Conservation (phyloP, 164 flowering plant genomes). For the Stephania japonica region DNA sequence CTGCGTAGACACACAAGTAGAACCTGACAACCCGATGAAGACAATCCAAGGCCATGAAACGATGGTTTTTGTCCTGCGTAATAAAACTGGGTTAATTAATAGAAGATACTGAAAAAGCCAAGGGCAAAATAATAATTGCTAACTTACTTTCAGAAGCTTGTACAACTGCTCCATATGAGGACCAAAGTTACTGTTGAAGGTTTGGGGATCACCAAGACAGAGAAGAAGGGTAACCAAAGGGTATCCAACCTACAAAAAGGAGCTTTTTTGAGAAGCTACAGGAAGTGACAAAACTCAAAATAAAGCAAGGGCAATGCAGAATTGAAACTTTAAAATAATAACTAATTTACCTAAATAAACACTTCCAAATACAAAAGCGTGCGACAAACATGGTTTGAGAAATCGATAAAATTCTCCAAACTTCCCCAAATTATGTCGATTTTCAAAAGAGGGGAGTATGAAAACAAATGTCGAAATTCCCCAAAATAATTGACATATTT, state of each 20-base stretch:
- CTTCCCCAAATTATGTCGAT: no score
- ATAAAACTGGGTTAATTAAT: slow-evolving; percentile 7
- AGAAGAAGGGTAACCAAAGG: slow-evolving; percentile 97
- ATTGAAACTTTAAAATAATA: not conserved
- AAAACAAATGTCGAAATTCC: no score
- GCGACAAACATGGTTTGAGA: not conserved
- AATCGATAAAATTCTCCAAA: no score
- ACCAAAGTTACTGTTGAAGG: slow-evolving; percentile 72
- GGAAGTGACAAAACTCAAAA: not conserved
- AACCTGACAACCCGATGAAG: slow-evolving; percentile 93
- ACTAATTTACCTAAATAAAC: not conserved
- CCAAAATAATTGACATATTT: no score
- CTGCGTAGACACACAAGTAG: slow-evolving; percentile 84
- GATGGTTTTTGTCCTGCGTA: slow-evolving; percentile 92
- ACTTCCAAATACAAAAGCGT: not conserved
- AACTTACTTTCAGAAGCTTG: slow-evolving; percentile 87
- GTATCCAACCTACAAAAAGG: slow-evolving; percentile 72
- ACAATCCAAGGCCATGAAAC: slow-evolving; percentile 97
- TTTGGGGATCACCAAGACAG: slow-evolving; percentile 93
- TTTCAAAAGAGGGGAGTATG: no score
- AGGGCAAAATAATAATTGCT: not conserved
- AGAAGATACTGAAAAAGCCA: slow-evolving; percentile 1
- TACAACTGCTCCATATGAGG: slow-evolving; percentile 93
- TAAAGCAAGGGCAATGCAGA: not conserved
- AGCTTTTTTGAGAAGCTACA: not conserved